phyloP scores from a whole-genome alignment of 139 green algal species.

The Chloropicon primus region DNA sequence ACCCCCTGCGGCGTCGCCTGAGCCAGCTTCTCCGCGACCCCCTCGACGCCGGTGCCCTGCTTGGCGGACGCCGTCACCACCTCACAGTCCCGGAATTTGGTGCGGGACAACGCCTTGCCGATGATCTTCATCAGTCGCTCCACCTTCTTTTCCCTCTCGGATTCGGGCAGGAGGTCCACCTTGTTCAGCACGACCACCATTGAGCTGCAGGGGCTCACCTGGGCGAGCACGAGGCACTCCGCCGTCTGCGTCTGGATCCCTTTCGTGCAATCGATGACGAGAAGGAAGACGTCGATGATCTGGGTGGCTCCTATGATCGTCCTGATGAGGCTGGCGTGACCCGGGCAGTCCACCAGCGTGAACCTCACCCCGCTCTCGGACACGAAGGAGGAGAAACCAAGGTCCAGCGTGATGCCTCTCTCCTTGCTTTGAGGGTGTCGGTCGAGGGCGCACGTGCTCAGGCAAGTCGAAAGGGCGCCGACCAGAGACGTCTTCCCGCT shows the following conservation, averaged over 20 bases:
- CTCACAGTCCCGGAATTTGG: conserved; percentile 57
- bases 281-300: conserved; percentile 93
- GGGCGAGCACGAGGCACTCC: conserved; percentile 35
- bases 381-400: conserved; percentile 87
- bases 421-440: conserved; percentile 89
- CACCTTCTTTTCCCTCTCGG: conserved; percentile 42
- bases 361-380: conserved; percentile 60
- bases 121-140: conserved; percentile 21
- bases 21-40: conserved; percentile 17
- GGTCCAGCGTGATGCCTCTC: conserved; percentile 90
- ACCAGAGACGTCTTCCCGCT: conserved; percentile 87
- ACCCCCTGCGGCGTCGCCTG: neutral
- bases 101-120: conserved; percentile 46
- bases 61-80: conserved; percentile 54
- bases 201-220: neutral
- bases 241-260: conserved; percentile 63
- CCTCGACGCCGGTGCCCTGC: conserved; percentile 8
- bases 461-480: conserved; percentile 62
- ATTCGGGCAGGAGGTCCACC: conserved; percentile 27
- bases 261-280: conserved; percentile 89
- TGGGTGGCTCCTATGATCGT: conserved; percentile 31
- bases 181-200: conserved; percentile 10
- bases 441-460: conserved; percentile 90
- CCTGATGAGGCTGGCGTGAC: conserved; percentile 56
- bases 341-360: conserved; percentile 95